Evolutionary conservation across 352 stramenopile species (phyloP).

Genomic region (Thraustochytrium sp.): DNA sequence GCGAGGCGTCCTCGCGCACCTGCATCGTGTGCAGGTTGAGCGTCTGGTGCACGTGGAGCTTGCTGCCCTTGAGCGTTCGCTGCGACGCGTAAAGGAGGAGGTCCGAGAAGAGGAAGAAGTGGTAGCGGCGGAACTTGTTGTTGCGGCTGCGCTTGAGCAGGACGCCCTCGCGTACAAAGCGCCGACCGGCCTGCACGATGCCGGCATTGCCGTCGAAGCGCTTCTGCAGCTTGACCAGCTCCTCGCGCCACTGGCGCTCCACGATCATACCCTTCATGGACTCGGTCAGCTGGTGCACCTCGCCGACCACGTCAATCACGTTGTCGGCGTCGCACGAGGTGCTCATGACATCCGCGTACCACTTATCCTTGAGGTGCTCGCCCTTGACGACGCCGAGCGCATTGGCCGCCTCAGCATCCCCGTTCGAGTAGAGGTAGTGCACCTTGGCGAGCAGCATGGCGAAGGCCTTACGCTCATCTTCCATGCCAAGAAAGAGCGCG

Average conservation of each 20-base stretch:
- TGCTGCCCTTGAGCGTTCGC: conserved; percentile 14
- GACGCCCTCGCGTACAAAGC: neutral
- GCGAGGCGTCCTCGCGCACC: neutral
- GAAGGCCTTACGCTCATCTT: conserved; percentile 33
- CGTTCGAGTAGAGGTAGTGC: conserved; percentile 27
- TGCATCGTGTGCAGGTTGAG: conserved; percentile 35
- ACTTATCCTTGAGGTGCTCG: conserved; percentile 41
- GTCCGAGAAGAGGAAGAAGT: conserved; percentile 43
- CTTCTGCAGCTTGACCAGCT: conserved; percentile 6
- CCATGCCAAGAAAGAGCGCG: conserved; percentile 40
- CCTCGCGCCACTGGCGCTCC: neutral
- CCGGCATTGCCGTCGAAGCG: neutral
- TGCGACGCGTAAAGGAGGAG: conserved; percentile 32
- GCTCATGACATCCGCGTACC: conserved; percentile 34
- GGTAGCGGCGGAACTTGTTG: conserved; percentile 36
- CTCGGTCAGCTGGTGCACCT: conserved; percentile 23
- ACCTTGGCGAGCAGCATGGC: conserved; percentile 33
- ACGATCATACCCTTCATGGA: conserved; percentile 31
- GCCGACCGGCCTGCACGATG: neutral
- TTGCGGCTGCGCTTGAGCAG: conserved; percentile 7
- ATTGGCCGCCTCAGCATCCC: neutral
- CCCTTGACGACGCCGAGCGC: neutral
- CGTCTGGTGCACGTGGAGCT: conserved; percentile 10
- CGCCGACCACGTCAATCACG: conserved; percentile 28
- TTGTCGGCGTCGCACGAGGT: neutral